Evolutionary conservation across 2,329 filamentous ascomycete species (phyloP).

Genomic region (Scytalidium lignicola): DNA sequence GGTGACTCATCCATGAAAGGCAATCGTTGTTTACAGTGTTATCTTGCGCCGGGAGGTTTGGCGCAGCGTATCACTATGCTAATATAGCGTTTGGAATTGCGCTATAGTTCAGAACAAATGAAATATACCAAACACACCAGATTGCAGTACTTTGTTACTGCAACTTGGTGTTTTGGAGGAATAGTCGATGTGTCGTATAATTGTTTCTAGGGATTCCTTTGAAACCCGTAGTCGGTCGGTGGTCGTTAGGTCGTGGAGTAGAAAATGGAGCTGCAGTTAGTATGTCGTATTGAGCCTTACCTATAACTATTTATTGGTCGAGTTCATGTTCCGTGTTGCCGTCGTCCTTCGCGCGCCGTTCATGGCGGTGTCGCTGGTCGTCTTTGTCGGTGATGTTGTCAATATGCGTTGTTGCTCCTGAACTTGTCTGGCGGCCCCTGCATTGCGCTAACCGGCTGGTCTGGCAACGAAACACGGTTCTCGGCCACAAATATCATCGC

Average conservation of each 20-base stretch:
- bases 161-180: background rate
- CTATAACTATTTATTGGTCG: background rate
- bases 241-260: background rate
- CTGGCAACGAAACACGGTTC: slow-evolving; percentile 1
- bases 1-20: slow-evolving; percentile 43
- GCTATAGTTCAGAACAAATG: background rate
- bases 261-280: background rate
- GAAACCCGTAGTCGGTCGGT: background rate
- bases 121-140: background rate
- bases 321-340: background rate
- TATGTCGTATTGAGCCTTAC: background rate
- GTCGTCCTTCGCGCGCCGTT: background rate
- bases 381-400: slow-evolving; percentile 1
- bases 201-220: background rate
- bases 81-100: background rate
- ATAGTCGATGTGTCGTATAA: background rate
- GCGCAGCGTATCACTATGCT: background rate
- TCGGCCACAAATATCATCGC: no score
- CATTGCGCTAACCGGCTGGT: slow-evolving; percentile 1
- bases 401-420: slow-evolving; percentile 2
- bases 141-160: background rate
- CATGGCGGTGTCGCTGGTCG: slow-evolving; percentile 1
- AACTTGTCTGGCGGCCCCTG: background rate
- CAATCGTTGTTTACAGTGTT: slow-evolving; percentile 2
- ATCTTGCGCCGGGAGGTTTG: background rate